Conservation (phyloP, 1,284 basidiomycete species). For the Mycena citricolor region DNA sequence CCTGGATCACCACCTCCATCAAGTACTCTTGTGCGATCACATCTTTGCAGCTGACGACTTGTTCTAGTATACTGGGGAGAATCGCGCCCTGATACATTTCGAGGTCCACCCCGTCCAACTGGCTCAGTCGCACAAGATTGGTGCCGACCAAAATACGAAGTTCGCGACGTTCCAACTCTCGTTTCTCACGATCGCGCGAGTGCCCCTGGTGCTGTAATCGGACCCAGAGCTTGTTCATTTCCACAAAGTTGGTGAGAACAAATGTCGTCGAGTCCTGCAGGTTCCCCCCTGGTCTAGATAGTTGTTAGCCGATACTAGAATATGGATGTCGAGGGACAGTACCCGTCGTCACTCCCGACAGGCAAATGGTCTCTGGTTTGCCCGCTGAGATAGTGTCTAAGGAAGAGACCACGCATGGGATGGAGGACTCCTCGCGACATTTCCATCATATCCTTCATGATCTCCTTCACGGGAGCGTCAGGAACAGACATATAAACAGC, state of each 20-base stretch:
- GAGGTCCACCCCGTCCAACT: slow-evolving; percentile 91
- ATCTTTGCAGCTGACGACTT: slow-evolving; percentile 95
- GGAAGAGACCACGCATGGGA: slow-evolving; percentile 88
- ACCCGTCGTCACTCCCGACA: slow-evolving; percentile 77
- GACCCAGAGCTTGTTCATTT: slow-evolving; percentile 99
- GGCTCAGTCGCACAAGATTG: slow-evolving; percentile 89
- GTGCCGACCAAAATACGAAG: slow-evolving; percentile 93
- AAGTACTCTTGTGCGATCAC: slow-evolving; percentile 97
- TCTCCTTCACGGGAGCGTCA: slow-evolving; percentile 93
- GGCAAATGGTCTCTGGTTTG: slow-evolving; percentile 95
- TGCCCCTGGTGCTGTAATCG: slow-evolving; percentile 94
- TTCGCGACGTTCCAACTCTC: slow-evolving; percentile 91
- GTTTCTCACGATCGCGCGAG: slow-evolving; percentile 91
- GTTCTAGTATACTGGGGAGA: slow-evolving; percentile 87
- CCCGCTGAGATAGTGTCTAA: slow-evolving; percentile 92
- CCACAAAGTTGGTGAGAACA: slow-evolving; percentile 95
- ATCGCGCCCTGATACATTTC: slow-evolving; percentile 85
- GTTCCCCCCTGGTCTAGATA: slow-evolving; percentile 76
- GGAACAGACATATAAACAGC: slow-evolving; percentile 97
- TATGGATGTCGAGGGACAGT: slow-evolving; percentile 2
- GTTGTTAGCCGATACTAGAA: slow-evolving; percentile 6
- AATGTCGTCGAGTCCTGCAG: slow-evolving; percentile 92
- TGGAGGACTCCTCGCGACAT: slow-evolving; percentile 95
- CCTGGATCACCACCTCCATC: slow-evolving; percentile 98
- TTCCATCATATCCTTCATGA: slow-evolving; percentile 99